These are phyloP conservation scores for Eucalyptus caleyi DNA, from an alignment of 345 rosid genomes.

Conservation along the genomic window DNA sequence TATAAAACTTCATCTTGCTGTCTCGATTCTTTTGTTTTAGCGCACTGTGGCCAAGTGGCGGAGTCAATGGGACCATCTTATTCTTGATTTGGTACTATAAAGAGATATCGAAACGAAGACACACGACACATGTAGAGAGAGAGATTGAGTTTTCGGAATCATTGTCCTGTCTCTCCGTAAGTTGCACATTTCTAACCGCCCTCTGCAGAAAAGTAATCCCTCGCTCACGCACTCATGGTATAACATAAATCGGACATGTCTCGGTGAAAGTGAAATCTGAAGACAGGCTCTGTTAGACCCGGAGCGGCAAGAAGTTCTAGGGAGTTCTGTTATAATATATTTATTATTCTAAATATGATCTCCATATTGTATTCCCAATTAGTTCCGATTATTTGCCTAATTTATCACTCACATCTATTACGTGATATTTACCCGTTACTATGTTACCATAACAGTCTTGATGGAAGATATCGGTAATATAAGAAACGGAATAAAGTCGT, in stretches of 20 bases:
- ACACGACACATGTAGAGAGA: background rate
- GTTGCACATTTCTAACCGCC: background rate
- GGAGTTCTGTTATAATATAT: no score
- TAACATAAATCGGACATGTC: background rate
- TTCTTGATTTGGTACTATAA: background rate
- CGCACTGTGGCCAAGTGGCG: background rate
- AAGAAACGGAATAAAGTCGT: no score
- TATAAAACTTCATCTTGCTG: background rate
- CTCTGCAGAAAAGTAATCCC: background rate
- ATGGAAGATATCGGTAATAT: no score
- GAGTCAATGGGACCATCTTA: background rate
- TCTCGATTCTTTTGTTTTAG: background rate
- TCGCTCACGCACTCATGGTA: background rate
- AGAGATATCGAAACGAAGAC: background rate
- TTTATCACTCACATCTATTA: no score
- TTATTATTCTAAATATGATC: no score
- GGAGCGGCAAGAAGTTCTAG: background rate
- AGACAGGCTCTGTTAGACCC: background rate
- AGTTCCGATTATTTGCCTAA: no score
- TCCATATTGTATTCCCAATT: no score
- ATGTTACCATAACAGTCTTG: no score
- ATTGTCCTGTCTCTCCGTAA: background rate
- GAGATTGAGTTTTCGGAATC: background rate
- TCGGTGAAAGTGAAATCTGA: background rate
- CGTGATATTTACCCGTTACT: no score